A percentile compares a stretch with the other conserved stretches of the same genome.
These are phyloP conservation scores for Hordeum vulgare DNA, from an alignment of 176 grass and related monocot genomes.

Conservation along the genomic window DNA sequence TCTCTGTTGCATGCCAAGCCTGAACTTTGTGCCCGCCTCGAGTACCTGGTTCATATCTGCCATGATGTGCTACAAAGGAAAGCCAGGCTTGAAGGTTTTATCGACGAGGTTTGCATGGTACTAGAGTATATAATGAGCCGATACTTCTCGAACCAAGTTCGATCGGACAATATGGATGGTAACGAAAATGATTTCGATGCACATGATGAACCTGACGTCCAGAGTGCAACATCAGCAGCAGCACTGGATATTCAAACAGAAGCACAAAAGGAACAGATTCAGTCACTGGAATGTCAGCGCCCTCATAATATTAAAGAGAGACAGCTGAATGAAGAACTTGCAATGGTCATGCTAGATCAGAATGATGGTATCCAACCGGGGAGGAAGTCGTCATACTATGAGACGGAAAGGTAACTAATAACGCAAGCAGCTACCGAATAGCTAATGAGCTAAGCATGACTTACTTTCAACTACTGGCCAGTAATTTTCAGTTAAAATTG, in stretches of 20 bases:
- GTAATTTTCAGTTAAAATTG: neutral
- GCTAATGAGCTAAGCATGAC: neutral
- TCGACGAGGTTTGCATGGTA: conserved; percentile 23
- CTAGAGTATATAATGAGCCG: conserved; percentile 42
- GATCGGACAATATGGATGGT: neutral
- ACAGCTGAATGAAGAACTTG: neutral
- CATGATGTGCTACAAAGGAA: conserved; percentile 40
- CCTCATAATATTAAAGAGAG: neutral
- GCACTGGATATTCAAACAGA: neutral
- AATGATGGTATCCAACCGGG: neutral
- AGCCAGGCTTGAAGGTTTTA: conserved; percentile 32
- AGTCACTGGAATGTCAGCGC: neutral
- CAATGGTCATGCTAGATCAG: neutral
- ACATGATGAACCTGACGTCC: neutral
- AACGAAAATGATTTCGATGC: conserved; percentile 6
- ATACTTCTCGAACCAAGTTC: conserved; percentile 35
- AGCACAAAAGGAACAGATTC: neutral
- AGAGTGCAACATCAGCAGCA: neutral
- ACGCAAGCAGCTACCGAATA: neutral
- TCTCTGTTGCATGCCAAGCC: neutral
- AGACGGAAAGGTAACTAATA: conserved; percentile 38
- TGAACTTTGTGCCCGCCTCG: conserved; percentile 31
- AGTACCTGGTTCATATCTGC: conserved; percentile 42
- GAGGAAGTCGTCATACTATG: conserved; percentile 21
- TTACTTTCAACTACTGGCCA: neutral